These are phyloP conservation scores for Pyrenophora tritici-repentis DNA, from an alignment of 2,329 filamentous ascomycete genomes.

Conservation along the genomic window DNA sequence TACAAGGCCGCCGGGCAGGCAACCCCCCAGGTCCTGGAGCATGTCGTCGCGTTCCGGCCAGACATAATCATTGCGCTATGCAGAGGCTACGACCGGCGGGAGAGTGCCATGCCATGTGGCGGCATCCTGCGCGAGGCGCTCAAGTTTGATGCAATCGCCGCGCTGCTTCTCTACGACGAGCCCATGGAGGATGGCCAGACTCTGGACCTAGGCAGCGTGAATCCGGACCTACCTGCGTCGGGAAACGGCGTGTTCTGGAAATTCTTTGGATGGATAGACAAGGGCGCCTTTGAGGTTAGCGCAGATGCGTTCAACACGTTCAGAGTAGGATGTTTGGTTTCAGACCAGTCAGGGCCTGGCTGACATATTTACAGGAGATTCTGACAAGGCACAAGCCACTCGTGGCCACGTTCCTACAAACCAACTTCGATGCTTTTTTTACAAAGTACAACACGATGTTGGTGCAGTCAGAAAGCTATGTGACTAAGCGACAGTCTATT, in stretches of 20 bases:
- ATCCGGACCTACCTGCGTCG: constrained; percentile 73
- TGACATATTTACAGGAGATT: constrained; percentile 69
- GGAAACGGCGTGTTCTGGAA: constrained; percentile 92
- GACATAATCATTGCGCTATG: constrained; percentile 88
- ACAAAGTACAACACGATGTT: constrained; percentile 84
- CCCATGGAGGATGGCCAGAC: constrained; percentile 72
- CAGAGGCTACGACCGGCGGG: constrained; percentile 84
- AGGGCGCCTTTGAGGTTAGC: constrained; percentile 93
- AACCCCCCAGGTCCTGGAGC: constrained; percentile 84
- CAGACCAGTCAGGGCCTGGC: neutral
- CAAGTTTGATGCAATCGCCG: constrained; percentile 88
- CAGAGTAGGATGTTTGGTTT: constrained; percentile 61
- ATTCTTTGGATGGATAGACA: constrained; percentile 97
- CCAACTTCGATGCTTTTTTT: constrained; percentile 95
- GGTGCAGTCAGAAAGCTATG: constrained; percentile 91
- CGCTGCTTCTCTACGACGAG: constrained; percentile 91
- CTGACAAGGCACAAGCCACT: constrained; percentile 92
- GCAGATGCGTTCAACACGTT: constrained; percentile 98
- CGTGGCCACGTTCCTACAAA: constrained; percentile 82
- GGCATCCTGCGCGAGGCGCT: constrained; percentile 86
- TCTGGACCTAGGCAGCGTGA: constrained; percentile 78
- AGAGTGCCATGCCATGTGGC: constrained; percentile 89
- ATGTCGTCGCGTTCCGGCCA: constrained; percentile 83
- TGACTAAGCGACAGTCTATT: constrained; percentile 97
- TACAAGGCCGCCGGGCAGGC: constrained; percentile 75